Evolutionary conservation across 108 stramenopile species (phyloP).

Genomic region (Nitzschia inconspicua): DNA sequence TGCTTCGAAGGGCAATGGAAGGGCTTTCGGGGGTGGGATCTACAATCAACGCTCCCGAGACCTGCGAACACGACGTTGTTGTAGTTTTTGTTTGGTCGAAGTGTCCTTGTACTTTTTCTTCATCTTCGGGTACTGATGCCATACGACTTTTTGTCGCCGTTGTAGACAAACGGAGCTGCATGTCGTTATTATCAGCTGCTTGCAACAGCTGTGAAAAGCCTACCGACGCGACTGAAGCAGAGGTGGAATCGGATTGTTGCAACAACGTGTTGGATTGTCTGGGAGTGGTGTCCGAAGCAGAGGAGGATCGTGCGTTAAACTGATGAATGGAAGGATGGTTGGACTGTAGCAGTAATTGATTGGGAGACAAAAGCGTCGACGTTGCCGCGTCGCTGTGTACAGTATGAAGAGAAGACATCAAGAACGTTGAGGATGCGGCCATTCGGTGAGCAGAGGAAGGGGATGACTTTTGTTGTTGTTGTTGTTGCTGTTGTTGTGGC

Average conservation of each 20-base stretch:
- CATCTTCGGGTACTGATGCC: conserved; percentile 12
- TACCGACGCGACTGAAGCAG: background rate
- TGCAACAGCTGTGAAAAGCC: conserved; percentile 45
- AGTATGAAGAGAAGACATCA: background rate
- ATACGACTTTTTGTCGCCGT: background rate
- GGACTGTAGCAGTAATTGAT: too few species aligned
- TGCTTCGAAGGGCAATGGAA: background rate
- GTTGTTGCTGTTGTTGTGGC: conserved; percentile 10
- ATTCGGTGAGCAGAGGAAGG: too few species aligned
- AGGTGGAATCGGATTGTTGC: background rate
- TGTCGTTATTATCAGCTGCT: conserved; percentile 37
- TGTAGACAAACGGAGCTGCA: background rate
- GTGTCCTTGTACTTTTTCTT: too few species aligned
- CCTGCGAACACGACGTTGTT: too few species aligned
- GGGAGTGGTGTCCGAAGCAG: background rate
- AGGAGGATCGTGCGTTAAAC: background rate
- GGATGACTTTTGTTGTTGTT: background rate
- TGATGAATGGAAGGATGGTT: too few species aligned
- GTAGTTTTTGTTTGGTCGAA: too few species aligned
- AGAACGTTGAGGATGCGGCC: conserved; percentile 11
- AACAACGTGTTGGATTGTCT: background rate
- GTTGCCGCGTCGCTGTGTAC: background rate
- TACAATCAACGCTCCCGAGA: conserved; percentile 22
- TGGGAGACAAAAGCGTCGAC: too few species aligned
- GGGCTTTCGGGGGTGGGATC: background rate